Evolutionary conservation across 768 basidiomycete species (phyloP).

Genomic region (Suillus americanus): DNA sequence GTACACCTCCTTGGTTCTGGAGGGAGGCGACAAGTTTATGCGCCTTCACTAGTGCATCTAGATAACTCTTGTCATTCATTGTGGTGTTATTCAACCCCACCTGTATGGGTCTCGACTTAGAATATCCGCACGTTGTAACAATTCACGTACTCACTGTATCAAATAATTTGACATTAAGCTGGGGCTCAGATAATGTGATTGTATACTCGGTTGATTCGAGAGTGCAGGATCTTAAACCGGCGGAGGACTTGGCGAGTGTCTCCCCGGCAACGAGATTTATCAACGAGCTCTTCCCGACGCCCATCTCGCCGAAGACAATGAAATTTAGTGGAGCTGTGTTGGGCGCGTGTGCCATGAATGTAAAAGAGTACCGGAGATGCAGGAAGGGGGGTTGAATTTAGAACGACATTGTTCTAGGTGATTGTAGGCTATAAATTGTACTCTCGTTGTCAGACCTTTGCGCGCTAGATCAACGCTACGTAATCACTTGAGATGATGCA

Average conservation of each 20-base stretch:
- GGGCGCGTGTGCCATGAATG: background rate
- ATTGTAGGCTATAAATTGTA: too few relatives aligned
- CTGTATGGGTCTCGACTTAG: background rate
- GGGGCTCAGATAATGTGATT: background rate
- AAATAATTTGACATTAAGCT: background rate
- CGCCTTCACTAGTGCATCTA: slow-evolving; percentile 28
- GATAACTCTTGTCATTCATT: slow-evolving; percentile 22
- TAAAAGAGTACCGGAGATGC: background rate
- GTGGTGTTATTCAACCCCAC: slow-evolving; percentile 29
- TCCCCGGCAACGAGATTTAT: slow-evolving; percentile 10
- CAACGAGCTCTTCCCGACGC: slow-evolving; percentile 11
- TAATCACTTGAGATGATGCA: background rate
- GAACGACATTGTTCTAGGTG: too few relatives aligned
- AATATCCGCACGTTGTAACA: background rate
- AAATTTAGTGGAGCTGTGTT: background rate
- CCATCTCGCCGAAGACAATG: slow-evolving; percentile 11
- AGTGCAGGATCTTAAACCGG: slow-evolving; percentile 4
- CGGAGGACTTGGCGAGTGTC: background rate
- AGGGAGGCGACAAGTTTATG: slow-evolving; percentile 34
- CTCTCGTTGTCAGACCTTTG: background rate
- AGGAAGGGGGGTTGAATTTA: background rate
- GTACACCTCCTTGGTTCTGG: slow-evolving; percentile 33
- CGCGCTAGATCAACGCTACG: background rate
- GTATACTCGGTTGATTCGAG: slow-evolving; percentile 2
- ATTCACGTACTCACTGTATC: background rate